These are phyloP conservation scores for Aspergillus floridensis DNA, from an alignment of 2,329 filamentous ascomycete species.

Conservation along the genomic window DNA sequence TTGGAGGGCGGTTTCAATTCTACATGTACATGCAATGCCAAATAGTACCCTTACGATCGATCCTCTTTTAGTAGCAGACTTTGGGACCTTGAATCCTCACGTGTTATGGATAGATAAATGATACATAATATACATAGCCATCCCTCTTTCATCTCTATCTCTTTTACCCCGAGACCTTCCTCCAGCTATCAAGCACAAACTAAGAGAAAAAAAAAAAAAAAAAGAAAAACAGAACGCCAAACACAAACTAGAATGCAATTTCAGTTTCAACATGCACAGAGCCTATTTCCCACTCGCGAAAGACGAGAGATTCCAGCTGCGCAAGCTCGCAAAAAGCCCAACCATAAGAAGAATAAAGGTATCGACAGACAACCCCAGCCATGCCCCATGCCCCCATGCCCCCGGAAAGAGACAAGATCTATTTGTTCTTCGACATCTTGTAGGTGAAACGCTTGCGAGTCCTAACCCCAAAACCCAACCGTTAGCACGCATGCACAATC, in stretches of 20 bases:
- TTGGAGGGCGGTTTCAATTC: no score
- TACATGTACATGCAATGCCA: not conserved
- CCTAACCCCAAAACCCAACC: conserved; percentile 37
- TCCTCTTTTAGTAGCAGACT: not conserved
- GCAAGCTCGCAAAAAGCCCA: no score
- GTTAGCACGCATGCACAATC: no score
- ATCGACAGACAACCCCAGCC: not conserved
- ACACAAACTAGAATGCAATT: no score
- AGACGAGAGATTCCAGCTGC: no score
- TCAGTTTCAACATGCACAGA: no score
- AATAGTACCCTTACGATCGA: not conserved
- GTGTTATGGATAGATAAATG: not conserved
- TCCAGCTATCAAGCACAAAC: not conserved
- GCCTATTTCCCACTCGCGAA: no score
- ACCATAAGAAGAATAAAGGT: no score
- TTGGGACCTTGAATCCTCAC: not conserved
- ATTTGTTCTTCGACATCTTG: conserved; percentile 70
- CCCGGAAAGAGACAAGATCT: conserved; percentile 19
- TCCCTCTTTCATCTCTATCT: not conserved
- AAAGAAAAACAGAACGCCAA: not conserved
- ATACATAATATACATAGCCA: not conserved
- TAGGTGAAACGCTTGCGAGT: conserved; percentile 67
- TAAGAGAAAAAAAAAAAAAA: not conserved
- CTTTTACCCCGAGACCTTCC: no score
- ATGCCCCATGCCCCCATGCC: not conserved